phyloP scores from a whole-genome alignment of 768 basidiomycete species.

The Mrakia blollopis region DNA sequence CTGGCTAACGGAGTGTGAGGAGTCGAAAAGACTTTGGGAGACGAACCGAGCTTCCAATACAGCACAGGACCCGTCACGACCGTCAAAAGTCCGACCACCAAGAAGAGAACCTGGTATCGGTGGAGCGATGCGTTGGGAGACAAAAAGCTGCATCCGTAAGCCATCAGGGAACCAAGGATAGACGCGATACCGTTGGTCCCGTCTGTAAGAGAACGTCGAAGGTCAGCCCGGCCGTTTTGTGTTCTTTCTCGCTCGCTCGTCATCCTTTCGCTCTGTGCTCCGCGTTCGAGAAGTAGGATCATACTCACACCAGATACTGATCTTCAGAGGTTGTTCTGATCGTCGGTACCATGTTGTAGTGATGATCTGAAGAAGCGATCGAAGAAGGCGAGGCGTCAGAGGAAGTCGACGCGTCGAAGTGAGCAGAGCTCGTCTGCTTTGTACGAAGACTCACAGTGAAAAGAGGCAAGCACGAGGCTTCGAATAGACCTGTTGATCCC shows the following conservation, averaged over 20 bases:
- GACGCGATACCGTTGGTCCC: slow-evolving; percentile 45
- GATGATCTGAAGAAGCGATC: slow-evolving; percentile 35
- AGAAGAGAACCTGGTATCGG: slow-evolving; percentile 51
- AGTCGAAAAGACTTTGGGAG: no score
- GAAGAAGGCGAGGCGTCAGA: no score
- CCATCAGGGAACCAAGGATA: slow-evolving; percentile 50
- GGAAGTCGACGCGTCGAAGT: no score
- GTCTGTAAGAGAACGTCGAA: slow-evolving; percentile 23
- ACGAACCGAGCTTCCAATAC: slow-evolving; percentile 32
- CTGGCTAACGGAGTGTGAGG: no score
- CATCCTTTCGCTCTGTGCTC: no score
- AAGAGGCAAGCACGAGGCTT: slow-evolving; percentile 44
- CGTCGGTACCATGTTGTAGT: slow-evolving; percentile 39
- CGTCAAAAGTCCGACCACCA: slow-evolving; percentile 50
- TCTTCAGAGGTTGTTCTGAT: slow-evolving; percentile 36
- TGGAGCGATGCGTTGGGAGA: slow-evolving; percentile 40
- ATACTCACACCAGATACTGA: slow-evolving; percentile 43
- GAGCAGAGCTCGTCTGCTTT: no score
- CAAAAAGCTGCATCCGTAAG: slow-evolving; percentile 49
- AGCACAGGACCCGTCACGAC: slow-evolving; percentile 39
- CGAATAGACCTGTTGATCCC: slow-evolving; percentile 37
- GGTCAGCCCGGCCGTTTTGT: no score
- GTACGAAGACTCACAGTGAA: slow-evolving; percentile 35
- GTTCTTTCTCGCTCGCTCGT: no score
- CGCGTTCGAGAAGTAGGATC: no score